phyloP scores from a whole-genome alignment of 495 filamentous ascomycete genomes.

The Bombardia bombarda region DNA sequence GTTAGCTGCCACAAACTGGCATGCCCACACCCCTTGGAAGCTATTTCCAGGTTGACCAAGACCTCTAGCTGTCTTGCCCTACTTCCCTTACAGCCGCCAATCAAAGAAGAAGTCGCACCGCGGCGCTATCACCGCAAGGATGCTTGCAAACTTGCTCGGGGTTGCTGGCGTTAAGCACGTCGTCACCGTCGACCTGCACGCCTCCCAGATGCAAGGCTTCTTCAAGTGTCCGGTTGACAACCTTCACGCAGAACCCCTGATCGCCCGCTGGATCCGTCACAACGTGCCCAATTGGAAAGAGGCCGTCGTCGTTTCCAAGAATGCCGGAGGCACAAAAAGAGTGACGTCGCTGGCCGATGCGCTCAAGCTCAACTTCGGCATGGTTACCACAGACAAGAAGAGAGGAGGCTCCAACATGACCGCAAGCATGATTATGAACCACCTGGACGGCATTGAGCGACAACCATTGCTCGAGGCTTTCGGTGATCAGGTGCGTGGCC shows the following conservation, averaged over 20 bases:
- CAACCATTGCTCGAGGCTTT: conserved; percentile 23
- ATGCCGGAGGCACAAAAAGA: conserved; percentile 90
- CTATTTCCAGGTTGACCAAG: conserved; percentile 10
- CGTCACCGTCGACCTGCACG: conserved; percentile 93
- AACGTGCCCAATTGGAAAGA: conserved; percentile 83
- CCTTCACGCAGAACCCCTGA: conserved; percentile 89
- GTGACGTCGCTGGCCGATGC: conserved; percentile 97
- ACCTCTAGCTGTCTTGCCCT: conserved; percentile 84
- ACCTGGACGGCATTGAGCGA: conserved; percentile 35
- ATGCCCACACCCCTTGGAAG: not conserved
- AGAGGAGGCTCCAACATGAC: conserved; percentile 60
- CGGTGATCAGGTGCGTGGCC: conserved; percentile 23
- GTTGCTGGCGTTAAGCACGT: conserved; percentile 96
- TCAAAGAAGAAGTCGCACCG: conserved; percentile 98
- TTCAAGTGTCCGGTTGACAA: conserved; percentile 98
- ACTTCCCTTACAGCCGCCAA: conserved; percentile 97
- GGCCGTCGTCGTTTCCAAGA: conserved; percentile 95
- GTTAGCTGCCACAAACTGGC: not conserved
- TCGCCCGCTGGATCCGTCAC: conserved; percentile 89
- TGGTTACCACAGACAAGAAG: conserved; percentile 88
- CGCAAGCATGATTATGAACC: conserved; percentile 57
- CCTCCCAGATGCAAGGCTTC: conserved; percentile 98
- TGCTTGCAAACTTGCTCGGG: conserved; percentile 89
- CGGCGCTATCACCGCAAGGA: conserved; percentile 91
- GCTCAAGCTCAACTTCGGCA: conserved; percentile 92